Conservation (phyloP, 2,329 filamentous ascomycete species). For the Cladophialophora carrionii region DNA sequence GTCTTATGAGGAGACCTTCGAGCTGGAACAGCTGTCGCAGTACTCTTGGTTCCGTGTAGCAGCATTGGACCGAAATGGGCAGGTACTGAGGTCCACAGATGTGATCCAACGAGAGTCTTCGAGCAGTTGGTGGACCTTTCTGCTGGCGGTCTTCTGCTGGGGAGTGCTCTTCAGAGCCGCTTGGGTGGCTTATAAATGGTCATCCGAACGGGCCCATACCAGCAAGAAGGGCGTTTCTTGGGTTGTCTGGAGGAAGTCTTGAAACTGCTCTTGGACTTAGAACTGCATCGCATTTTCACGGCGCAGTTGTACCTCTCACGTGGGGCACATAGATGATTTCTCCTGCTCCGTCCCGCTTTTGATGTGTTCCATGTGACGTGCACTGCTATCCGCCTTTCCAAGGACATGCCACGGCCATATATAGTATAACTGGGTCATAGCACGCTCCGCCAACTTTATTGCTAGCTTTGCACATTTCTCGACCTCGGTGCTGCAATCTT, state of each 20-base stretch:
- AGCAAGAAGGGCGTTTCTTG: conserved; percentile 13
- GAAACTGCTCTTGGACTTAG: neutral
- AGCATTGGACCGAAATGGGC: conserved; percentile 22
- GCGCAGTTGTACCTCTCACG: neutral
- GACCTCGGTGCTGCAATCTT: neutral
- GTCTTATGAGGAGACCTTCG: conserved; percentile 31
- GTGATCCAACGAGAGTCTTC: conserved; percentile 15
- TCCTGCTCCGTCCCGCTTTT: neutral
- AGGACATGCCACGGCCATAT: neutral
- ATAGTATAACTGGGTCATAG: neutral
- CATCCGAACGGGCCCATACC: conserved; percentile 1
- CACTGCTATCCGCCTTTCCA: neutral
- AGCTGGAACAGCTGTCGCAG: conserved; percentile 14
- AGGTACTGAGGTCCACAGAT: conserved; percentile 25
- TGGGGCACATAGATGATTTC: neutral
- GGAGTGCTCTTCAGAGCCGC: conserved; percentile 5
- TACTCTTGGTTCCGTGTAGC: conserved; percentile 30
- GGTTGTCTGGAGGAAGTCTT: conserved; percentile 17
- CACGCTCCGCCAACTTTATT: neutral
- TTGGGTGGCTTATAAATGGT: conserved; percentile 20
- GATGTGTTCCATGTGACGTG: neutral
- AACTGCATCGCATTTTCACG: neutral
- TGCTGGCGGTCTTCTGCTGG: conserved; percentile 17
- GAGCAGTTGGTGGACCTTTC: conserved; percentile 20
- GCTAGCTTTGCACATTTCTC: too few relatives aligned